Evolutionary conservation across 2,329 filamentous ascomycete species (phyloP), one percentile per base, ranked within the genome.

Genomic region (Ustulina deusta): DNA sequence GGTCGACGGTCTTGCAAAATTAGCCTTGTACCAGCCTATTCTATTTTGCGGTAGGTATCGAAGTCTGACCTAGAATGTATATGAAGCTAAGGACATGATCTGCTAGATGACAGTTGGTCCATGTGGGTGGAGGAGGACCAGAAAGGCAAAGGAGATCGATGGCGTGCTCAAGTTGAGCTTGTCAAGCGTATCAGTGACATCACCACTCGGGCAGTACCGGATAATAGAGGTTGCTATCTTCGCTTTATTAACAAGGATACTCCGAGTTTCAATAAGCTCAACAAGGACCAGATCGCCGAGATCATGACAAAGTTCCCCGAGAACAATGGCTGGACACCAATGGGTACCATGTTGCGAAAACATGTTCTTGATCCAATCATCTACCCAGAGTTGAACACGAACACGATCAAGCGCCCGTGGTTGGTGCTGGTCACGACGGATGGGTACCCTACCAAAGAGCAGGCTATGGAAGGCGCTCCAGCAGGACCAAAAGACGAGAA

Each of bases 331-430:
- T 66, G 54, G 61, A 71, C 69, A 3, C 68, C 68, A 4, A 70
- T 71, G 13, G 69, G 69, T 13, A 71, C 69, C 2, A 65, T 29
- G 36, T 36, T 71, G 4, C 46, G 48, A 22, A 25, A 61, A 15
- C 61, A 69, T 13, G 62, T 71, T 25, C 68, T 71, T 7, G 65
- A 71, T 34, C 69, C 64, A 27, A 27, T 71, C 4, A n/a, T 71
- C n/a, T 70, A 71, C 22, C 22, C 68, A 66, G 38, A 6, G 22
- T 63, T 0, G 32, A 13, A 1, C 59, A 27, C n/a, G 42, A 27
- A 3, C 34, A n/a, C 54, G 3, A 61, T 70, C 29, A 68, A 71
- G 54, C 65, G 65, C 6, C 68, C 69, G 0, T 63, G 62, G 11
- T 61, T 71, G 1, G 54, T 71, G 9, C 55, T 71, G 38, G 48